Conservation (phyloP, 345 rosid genomes). For the Gossypium mustelinum region DNA sequence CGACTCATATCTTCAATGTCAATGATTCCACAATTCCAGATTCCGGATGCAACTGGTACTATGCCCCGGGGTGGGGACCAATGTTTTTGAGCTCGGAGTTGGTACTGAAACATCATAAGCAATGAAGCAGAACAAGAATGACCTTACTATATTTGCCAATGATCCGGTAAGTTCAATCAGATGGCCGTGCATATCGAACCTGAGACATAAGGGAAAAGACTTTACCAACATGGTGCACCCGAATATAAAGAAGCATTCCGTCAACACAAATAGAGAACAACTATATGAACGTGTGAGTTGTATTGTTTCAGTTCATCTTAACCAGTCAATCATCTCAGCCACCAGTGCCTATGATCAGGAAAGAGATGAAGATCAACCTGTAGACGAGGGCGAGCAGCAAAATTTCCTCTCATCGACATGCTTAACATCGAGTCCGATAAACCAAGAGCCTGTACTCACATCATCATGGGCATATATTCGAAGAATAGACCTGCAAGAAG, state of each 20-base stretch:
- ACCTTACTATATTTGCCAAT: background rate
- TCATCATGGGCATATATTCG: conserved; percentile 47
- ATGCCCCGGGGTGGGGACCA: background rate
- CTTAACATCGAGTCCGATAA: conserved; percentile 45
- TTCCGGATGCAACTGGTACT: background rate
- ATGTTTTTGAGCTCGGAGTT: background rate
- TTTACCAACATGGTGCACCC: background rate
- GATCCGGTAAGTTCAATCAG: conserved; percentile 17
- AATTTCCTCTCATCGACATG: conserved; percentile 39
- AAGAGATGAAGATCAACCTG: conserved; percentile 27
- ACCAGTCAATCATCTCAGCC: background rate
- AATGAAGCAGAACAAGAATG: background rate
- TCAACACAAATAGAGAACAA: background rate
- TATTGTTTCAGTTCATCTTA: background rate
- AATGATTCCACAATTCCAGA: background rate
- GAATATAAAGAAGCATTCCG: background rate
- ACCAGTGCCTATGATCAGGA: background rate
- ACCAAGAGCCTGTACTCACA: conserved; percentile 51
- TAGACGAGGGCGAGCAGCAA: conserved; percentile 41
- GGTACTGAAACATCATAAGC: background rate
- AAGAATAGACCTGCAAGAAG: conserved; percentile 34
- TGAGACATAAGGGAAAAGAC: background rate
- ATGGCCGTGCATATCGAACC: conserved; percentile 37
- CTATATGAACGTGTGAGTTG: background rate
- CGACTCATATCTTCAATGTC: background rate